Percentiles rank a stretch among this genome's conserved stretches.
These are phyloP conservation scores for Chrysoporthe deuterocubensis DNA, from an alignment of 2,329 filamentous ascomycete genomes.

Conservation along the genomic window DNA sequence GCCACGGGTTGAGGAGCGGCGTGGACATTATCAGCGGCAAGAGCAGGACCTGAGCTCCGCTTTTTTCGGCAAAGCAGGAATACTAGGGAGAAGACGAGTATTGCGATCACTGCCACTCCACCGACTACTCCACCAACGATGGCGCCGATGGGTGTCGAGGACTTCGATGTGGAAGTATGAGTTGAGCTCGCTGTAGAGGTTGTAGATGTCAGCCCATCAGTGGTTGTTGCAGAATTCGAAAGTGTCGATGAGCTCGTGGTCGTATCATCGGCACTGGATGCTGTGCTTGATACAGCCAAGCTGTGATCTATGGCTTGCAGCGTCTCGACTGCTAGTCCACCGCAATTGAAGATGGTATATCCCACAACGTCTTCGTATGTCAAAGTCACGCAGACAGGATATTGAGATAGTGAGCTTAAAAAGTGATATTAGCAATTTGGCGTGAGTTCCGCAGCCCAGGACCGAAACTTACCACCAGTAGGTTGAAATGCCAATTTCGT, in stretches of 20 bases:
- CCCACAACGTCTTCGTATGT: slow-evolving; percentile 36
- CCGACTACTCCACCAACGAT: slow-evolving; percentile 41
- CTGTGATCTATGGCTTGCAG: slow-evolving; percentile 26
- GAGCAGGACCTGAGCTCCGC: slow-evolving; percentile 30
- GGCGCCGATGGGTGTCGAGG: slow-evolving; percentile 33
- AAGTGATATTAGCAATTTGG: not conserved
- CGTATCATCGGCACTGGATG: not conserved
- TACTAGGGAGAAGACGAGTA: slow-evolving; percentile 37
- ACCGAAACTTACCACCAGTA: slow-evolving; percentile 3
- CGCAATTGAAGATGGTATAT: slow-evolving; percentile 40
- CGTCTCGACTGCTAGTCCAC: slow-evolving; percentile 32
- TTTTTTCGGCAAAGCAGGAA: slow-evolving; percentile 37
- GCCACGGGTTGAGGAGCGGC: not conserved
- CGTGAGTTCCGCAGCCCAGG: not conserved
- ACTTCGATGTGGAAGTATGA: slow-evolving; percentile 5
- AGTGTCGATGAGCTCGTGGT: slow-evolving; percentile 5
- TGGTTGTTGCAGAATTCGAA: slow-evolving; percentile 5
- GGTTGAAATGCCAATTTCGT: not conserved
- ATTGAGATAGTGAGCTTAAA: slow-evolving; percentile 21
- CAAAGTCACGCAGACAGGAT: slow-evolving; percentile 39
- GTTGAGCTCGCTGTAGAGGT: not conserved
- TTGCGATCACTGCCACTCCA: slow-evolving; percentile 36
- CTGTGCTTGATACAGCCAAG: slow-evolving; percentile 1
- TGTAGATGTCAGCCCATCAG: not conserved
- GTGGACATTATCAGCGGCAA: not conserved